Evolutionary conservation across 345 rosid genomes (phyloP), one percentile per base, ranked within the genome.

Genomic region (Physaria fendleri): DNA sequence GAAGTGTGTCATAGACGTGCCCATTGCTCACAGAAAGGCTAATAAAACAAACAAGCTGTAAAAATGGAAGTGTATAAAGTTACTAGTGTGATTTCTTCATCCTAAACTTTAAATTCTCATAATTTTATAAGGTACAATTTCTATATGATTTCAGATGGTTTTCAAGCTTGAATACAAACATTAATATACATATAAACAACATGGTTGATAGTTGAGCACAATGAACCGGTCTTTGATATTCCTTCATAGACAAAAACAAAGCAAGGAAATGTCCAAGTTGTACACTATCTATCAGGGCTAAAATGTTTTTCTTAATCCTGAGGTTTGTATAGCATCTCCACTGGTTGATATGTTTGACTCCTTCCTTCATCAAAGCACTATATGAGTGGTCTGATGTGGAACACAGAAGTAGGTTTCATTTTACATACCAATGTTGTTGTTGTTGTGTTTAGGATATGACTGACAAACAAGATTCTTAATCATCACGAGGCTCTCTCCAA

Each of bases 401-500:
- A 23, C 8, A 45, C 0, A 4, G 5, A 23, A 5, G 9, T 45
- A 22, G 17, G 17, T 45, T 23, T 45, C 50, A 21, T 11, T 42
- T 17, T 21, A 27, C 54, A 10, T 56, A 56, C 15, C 48, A 39
- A 38, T 24, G 33, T 7, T 9, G 54, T 45, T n/a, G n/a, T n/a
- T n/a, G n/a, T n/a, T n/a, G n/a, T n/a, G n/a, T 2, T 59, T 45
- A 42, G 38, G 23, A 24, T 23, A 29, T n/a, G 40, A 5, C 8
- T n/a, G 40, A 5, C 8, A 35, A 35, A 15, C 5, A 15, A 38
- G 3, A 9, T 42, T 38, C 56, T 58, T 67, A 62, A 50, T 77
- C 83, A 50, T 77, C 83, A 59, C 81, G 72, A 59, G 77, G 57
- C 64, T 82, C 77, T 79, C 66, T 80, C 90, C 90, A 88, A 69